Evolutionary conservation across 2,329 filamentous ascomycete genomes (phyloP).

Genomic region (Colletotrichum lindemuthianum): DNA sequence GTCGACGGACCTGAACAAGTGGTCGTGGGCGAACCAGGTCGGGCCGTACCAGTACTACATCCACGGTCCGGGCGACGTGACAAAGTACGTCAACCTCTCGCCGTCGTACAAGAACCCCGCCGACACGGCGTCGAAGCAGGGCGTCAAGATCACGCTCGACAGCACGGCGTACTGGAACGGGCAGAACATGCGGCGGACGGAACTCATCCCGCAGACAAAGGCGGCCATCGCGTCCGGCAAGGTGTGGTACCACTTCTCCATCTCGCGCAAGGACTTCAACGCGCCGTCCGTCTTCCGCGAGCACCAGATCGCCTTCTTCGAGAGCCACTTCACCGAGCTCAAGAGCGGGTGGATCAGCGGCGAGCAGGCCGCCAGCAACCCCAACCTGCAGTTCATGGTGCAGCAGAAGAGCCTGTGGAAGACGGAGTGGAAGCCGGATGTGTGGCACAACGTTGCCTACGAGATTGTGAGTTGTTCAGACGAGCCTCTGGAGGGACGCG

Average conservation of each 20-base stretch:
- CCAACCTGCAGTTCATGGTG: conserved; percentile 72
- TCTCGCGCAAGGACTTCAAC: conserved; percentile 68
- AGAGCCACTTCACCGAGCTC: conserved; percentile 79
- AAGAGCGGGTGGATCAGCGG: conserved; percentile 72
- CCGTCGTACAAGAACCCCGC: conserved; percentile 71
- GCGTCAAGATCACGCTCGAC: conserved; percentile 74
- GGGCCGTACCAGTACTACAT: conserved; percentile 82
- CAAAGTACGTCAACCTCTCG: conserved; percentile 70
- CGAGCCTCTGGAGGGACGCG: too few relatives aligned
- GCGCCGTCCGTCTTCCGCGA: conserved; percentile 70
- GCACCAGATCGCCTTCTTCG: conserved; percentile 73
- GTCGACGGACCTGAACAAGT: conserved; percentile 65
- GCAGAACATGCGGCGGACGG: conserved; percentile 77
- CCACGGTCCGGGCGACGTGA: conserved; percentile 67
- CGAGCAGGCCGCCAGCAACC: conserved; percentile 54
- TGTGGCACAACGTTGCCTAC: conserved; percentile 82
- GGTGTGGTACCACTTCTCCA: conserved; percentile 78
- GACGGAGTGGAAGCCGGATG: conserved; percentile 66
- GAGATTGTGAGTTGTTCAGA: conserved; percentile 60
- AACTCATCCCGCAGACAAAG: conserved; percentile 77
- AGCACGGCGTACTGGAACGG: conserved; percentile 76
- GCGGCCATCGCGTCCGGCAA: conserved; percentile 73
- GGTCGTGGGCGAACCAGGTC: conserved; percentile 75
- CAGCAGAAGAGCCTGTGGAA: conserved; percentile 71
- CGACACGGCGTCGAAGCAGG: conserved; percentile 69